A percentile compares a stretch with the other conserved stretches of the same genome.
Evolutionary conservation across 164 flowering plant species (phyloP).

Genomic region (Nymphaea thermarum): DNA sequence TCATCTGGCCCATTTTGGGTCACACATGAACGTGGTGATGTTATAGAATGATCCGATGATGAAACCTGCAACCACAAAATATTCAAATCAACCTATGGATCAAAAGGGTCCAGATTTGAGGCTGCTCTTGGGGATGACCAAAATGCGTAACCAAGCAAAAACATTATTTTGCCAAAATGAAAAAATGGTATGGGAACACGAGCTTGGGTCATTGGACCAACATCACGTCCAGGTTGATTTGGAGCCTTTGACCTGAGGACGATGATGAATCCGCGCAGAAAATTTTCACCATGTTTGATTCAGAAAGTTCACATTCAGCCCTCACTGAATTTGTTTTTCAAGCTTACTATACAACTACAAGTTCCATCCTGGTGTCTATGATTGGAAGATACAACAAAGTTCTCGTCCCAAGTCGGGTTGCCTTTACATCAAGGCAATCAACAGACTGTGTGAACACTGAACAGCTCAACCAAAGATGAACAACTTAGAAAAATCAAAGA

Average conservation of each 20-base stretch:
- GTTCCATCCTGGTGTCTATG: too few species aligned
- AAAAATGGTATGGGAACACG: too few species aligned
- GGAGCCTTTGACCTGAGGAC: too few species aligned
- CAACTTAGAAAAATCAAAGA: not conserved
- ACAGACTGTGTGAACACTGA: not conserved
- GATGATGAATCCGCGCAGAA: too few species aligned
- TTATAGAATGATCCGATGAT: constrained; percentile 11
- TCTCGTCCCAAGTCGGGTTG: not conserved
- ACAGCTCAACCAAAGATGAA: not conserved
- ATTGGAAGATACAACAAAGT: not conserved
- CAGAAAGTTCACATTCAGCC: too few species aligned
- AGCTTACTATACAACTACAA: too few species aligned
- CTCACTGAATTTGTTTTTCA: too few species aligned
- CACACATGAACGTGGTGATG: constrained; percentile 8
- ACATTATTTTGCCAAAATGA: too few species aligned
- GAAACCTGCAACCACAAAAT: constrained; percentile 25
- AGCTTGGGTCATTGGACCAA: too few species aligned
- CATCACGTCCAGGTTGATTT: too few species aligned
- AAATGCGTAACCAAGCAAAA: too few species aligned
- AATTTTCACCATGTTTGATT: too few species aligned
- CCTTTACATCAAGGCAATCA: not conserved
- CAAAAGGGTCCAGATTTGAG: not conserved
- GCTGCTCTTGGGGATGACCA: not conserved
- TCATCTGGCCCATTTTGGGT: not conserved
- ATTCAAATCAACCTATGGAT: not conserved